Evolutionary conservation across 352 stramenopile species (phyloP).

Genomic region (Phytophthora cryptogea): DNA sequence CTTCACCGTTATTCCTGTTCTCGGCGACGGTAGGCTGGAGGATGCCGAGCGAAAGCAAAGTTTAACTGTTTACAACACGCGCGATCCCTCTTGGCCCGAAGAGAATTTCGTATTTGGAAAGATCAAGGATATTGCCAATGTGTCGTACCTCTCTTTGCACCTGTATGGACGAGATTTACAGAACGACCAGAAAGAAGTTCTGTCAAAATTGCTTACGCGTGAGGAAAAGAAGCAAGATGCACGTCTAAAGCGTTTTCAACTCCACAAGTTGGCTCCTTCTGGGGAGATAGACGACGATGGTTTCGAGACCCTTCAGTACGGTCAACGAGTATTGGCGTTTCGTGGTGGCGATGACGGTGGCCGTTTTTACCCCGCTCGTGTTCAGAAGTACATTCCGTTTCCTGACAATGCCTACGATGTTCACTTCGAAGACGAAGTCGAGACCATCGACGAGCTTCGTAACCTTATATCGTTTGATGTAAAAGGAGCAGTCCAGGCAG

Average conservation of each 20-base stretch:
- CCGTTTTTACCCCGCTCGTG: conserved; percentile 59
- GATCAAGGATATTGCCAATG: conserved; percentile 44
- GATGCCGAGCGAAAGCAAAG: conserved; percentile 57
- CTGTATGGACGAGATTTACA: conserved; percentile 65
- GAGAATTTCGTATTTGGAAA: conserved; percentile 73
- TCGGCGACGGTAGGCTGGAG: conserved; percentile 43
- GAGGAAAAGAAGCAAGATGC: conserved; percentile 38
- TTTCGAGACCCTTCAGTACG: conserved; percentile 56
- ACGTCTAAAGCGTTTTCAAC: conserved; percentile 46
- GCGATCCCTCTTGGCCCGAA: conserved; percentile 61
- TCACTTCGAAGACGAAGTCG: conserved; percentile 56
- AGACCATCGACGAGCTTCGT: conserved; percentile 64
- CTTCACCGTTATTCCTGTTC: conserved; percentile 71
- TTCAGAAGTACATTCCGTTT: conserved; percentile 58
- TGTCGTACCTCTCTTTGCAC: conserved; percentile 73
- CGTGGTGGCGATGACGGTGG: conserved; percentile 55
- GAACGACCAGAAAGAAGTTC: conserved; percentile 32
- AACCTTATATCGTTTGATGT: conserved; percentile 65
- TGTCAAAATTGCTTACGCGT: conserved; percentile 42
- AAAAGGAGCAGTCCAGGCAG: conserved; percentile 50
- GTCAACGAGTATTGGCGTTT: conserved; percentile 72
- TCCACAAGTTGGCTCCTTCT: conserved; percentile 59
- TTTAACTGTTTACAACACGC: conserved; percentile 67
- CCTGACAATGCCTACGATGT: conserved; percentile 55
- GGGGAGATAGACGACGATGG: conserved; percentile 55